phyloP scores from a whole-genome alignment of 108 stramenopile genomes.

The Discostella stelligeroides region DNA sequence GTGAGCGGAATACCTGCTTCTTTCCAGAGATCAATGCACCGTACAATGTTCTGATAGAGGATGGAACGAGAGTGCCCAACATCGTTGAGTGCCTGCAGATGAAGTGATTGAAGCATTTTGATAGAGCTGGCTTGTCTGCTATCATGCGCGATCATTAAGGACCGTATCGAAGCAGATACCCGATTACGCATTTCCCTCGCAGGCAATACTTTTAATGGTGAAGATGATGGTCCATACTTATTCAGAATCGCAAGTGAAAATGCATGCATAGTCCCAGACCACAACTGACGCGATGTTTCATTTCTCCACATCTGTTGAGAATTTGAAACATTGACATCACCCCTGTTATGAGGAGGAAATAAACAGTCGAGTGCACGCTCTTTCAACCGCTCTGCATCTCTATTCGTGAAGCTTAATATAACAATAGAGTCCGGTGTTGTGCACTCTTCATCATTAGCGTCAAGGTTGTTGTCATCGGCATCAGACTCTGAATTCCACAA shows the following conservation, averaged over 20 bases:
- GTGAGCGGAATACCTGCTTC: constrained; percentile 52
- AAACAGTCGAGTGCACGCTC: constrained; percentile 42
- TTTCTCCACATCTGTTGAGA: constrained; percentile 22
- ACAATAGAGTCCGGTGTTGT: constrained; percentile 50
- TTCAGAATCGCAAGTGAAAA: constrained; percentile 46
- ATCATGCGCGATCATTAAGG: background rate
- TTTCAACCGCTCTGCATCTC: constrained; percentile 51
- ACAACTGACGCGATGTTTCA: constrained; percentile 34
- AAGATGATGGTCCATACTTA: constrained; percentile 16
- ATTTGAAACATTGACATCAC: background rate
- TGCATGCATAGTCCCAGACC: constrained; percentile 61
- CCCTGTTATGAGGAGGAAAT: constrained; percentile 5
- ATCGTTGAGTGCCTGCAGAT: constrained; percentile 51
- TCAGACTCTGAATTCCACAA: background rate
- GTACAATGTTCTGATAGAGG: constrained; percentile 47
- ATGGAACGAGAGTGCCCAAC: constrained; percentile 47
- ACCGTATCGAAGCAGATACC: constrained; percentile 32
- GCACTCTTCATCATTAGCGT: background rate
- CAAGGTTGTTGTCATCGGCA: background rate
- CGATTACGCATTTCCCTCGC: constrained; percentile 48
- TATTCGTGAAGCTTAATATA: constrained; percentile 56
- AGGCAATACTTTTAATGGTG: constrained; percentile 39
- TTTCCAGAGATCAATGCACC: constrained; percentile 70
- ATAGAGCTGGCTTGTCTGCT: background rate
- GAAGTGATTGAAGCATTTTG: constrained; percentile 23